These are phyloP conservation scores for Sporisorium exsertum DNA, from an alignment of 1,284 basidiomycete species.

Conservation along the genomic window DNA sequence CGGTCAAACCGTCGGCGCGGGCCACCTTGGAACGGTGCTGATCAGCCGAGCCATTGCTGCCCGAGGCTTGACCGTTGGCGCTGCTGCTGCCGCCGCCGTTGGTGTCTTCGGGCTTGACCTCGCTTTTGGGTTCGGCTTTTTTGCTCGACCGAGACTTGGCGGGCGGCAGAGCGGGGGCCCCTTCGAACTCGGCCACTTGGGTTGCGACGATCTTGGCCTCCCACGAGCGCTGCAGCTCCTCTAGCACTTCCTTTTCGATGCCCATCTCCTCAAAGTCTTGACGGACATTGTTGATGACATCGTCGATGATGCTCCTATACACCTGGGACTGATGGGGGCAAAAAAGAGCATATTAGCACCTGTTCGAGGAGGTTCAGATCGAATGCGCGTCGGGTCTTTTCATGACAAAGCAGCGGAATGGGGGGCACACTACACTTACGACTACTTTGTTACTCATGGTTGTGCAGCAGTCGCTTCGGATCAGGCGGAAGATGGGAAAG, in stretches of 20 bases:
- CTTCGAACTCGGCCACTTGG: constrained; percentile 91
- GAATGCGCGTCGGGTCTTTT: neutral
- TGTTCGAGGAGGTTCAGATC: neutral
- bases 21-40: constrained; percentile 48
- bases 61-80: constrained; percentile 12
- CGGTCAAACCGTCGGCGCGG: constrained; percentile 33
- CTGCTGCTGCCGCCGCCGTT: too few relatives aligned
- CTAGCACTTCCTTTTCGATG: constrained; percentile 89
- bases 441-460: constrained; percentile 60
- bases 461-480: constrained; percentile 5
- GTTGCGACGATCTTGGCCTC: constrained; percentile 90
- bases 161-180: constrained; percentile 69
- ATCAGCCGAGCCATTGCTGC: constrained; percentile 22
- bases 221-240: constrained; percentile 93
- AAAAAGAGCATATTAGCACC: neutral
- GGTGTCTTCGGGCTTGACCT: constrained; percentile 37
- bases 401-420: neutral
- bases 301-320: constrained; percentile 95
- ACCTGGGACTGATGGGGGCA: constrained; percentile 81
- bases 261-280: constrained; percentile 97
- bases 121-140: constrained; percentile 36
- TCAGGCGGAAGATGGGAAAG: neutral
- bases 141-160: constrained; percentile 46
- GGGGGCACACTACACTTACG: constrained; percentile 29
- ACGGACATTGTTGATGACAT: constrained; percentile 88